phyloP scores from a whole-genome alignment of 2,329 filamentous ascomycete species.

The Hymenoscyphus fraxineus region DNA sequence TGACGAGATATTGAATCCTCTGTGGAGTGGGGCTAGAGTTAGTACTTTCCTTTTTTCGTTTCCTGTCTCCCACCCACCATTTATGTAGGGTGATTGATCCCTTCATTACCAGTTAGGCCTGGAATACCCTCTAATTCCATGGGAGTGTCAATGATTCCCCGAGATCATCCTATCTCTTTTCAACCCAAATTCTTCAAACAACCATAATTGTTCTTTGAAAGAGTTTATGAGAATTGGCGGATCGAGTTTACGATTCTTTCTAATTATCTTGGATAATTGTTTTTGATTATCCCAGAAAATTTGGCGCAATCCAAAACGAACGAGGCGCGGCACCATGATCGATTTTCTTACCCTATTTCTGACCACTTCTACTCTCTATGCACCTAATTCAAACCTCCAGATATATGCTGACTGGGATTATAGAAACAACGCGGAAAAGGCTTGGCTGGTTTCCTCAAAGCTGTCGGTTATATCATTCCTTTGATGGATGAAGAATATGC shows the following conservation, averaged over 20 bases:
- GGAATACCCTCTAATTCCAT: too few relatives aligned
- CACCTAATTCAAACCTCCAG: too few relatives aligned
- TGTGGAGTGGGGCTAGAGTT: slow-evolving; percentile 73
- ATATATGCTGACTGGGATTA: slow-evolving; percentile 10
- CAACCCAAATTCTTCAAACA: background rate
- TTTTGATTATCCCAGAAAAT: background rate
- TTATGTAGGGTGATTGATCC: too few relatives aligned
- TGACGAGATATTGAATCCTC: slow-evolving; percentile 91
- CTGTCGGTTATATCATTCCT: slow-evolving; percentile 95
- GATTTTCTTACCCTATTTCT: too few relatives aligned
- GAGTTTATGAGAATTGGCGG: background rate
- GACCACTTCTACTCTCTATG: too few relatives aligned
- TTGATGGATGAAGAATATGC: slow-evolving; percentile 99
- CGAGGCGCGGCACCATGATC: background rate
- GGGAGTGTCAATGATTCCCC: too few relatives aligned
- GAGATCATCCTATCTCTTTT: background rate
- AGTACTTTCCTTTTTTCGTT: slow-evolving; percentile 5
- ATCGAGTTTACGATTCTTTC: background rate
- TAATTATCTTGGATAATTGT: background rate
- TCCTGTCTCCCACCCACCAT: too few relatives aligned
- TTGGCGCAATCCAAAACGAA: background rate
- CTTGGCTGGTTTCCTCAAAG: slow-evolving; percentile 92
- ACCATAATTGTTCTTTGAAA: background rate
- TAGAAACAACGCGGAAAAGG: slow-evolving; percentile 91
- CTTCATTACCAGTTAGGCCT: too few relatives aligned